Conservation (phyloP, 2,329 filamentous ascomycete genomes). For the Ramularia endophylla region DNA sequence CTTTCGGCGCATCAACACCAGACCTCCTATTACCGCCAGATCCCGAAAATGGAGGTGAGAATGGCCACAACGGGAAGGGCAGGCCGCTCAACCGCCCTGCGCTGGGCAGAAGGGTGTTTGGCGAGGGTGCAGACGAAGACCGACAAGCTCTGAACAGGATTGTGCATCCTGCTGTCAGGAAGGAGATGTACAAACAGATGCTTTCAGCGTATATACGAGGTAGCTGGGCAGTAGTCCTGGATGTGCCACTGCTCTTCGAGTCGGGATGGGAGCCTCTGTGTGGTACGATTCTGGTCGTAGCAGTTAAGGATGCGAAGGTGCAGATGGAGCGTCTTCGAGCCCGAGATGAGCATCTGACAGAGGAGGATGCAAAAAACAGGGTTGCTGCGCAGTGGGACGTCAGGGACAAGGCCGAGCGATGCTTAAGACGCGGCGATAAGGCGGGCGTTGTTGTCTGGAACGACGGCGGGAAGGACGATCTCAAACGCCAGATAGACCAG, state of each 20-base stretch:
- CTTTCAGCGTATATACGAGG: conserved; percentile 68
- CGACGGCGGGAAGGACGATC: conserved; percentile 65
- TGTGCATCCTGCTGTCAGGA: conserved; percentile 83
- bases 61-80: conserved; percentile 56
- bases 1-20: conserved; percentile 78
- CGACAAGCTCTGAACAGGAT: conserved; percentile 77
- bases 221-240: conserved; percentile 82
- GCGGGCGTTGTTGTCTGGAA: conserved; percentile 86
- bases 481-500: conserved; percentile 60
- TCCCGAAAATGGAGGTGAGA: conserved; percentile 37
- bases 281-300: conserved; percentile 80
- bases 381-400: conserved; percentile 85
- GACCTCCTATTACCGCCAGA: conserved; percentile 68
- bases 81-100: conserved; percentile 78
- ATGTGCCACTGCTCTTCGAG: conserved; percentile 90
- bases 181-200: conserved; percentile 72
- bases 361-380: conserved; percentile 82
- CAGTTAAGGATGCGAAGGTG: conserved; percentile 68
- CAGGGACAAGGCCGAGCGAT: conserved; percentile 71
- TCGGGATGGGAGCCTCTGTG: conserved; percentile 78
- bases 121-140: conserved; percentile 66
- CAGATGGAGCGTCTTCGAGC: conserved; percentile 75
- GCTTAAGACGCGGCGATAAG: conserved; percentile 55
- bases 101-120: conserved; percentile 81
- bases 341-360: conserved; percentile 69